Evolutionary conservation across 305 asterid genomes (phyloP), one percentile per base, ranked within the genome.

Genomic region (Fraxinus sp.): DNA sequence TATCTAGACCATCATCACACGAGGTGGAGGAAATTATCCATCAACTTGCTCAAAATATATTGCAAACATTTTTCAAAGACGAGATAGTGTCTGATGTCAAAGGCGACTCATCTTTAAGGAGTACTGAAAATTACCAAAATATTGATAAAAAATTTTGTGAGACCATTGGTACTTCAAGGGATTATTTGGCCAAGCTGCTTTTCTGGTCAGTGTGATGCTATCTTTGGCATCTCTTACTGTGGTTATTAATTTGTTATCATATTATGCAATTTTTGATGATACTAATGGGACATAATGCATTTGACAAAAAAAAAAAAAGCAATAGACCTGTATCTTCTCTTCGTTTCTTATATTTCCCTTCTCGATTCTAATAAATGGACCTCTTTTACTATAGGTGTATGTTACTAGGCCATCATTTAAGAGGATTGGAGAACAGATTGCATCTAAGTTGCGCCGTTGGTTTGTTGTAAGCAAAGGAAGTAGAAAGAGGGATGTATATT

Each of bases 351-450:
- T 6, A n/a, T n/a, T 18, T n/a, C 11, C 5, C 68, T 18, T 57
- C 3, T 20, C 68, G 7, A 18, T 57, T 37, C 37, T 87, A 79
- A 80, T 28, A 77, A 79, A 39, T 57, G 24, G 28, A 7, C 52
- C 80, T 26, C 75, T 41, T 62, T 78, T 26, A 24, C 78, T 32
- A 66, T 93, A 95, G 99, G 99, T 95, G 98, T 87, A 95, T 95
- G 99, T 77, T 95, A 87, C 82, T 94, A 79, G 99, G 99, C 46
- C 99, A 95, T 91, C 99, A 95, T 86, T 89, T 95, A 78, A 88
- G 99, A 88, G 96, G 97, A 64, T 86, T 95, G 97, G 99, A 95
- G 93, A 95, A 94, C 89, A 90, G 98, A 86, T 88, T 95, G 87
- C 97, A 94, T 88, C 90, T 95, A 57, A 94, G 93, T 81, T 95